These are phyloP conservation scores for Aspergillus panamensis DNA, from an alignment of 495 filamentous ascomycete genomes.

Conservation along the genomic window DNA sequence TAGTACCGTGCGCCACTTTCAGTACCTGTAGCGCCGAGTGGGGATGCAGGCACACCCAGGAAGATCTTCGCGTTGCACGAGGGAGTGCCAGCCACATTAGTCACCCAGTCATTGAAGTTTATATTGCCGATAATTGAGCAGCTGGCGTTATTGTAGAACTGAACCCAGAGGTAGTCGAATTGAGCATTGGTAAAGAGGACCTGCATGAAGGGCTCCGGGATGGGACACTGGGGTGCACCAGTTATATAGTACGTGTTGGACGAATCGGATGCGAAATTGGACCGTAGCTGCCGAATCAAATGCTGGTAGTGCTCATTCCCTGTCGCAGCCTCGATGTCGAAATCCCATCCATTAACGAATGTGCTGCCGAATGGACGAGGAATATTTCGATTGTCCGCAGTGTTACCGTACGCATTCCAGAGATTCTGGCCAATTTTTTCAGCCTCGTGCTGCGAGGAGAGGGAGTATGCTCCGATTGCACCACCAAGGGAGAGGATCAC, in stretches of 20 bases:
- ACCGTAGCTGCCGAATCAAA: background rate
- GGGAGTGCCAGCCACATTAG: background rate
- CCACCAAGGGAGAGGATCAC: background rate
- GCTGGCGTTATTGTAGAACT: background rate
- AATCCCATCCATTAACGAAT: background rate
- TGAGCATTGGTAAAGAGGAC: background rate
- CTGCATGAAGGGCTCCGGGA: background rate
- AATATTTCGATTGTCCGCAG: background rate
- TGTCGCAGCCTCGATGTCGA: background rate
- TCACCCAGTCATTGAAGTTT: background rate
- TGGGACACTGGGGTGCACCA: background rate
- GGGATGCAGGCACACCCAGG: background rate
- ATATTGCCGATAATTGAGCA: background rate
- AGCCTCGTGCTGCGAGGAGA: background rate
- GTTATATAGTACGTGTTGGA: background rate
- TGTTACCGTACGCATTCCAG: background rate
- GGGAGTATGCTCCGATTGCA: background rate
- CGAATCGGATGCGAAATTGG: background rate
- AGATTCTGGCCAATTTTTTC: background rate
- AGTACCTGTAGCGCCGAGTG: background rate
- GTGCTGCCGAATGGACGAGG: background rate
- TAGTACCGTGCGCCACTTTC: background rate
- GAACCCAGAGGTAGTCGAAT: background rate
- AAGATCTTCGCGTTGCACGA: background rate
- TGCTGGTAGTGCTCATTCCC: background rate